Conservation (phyloP, 306 rosid genomes). For the Lablab purpureus region DNA sequence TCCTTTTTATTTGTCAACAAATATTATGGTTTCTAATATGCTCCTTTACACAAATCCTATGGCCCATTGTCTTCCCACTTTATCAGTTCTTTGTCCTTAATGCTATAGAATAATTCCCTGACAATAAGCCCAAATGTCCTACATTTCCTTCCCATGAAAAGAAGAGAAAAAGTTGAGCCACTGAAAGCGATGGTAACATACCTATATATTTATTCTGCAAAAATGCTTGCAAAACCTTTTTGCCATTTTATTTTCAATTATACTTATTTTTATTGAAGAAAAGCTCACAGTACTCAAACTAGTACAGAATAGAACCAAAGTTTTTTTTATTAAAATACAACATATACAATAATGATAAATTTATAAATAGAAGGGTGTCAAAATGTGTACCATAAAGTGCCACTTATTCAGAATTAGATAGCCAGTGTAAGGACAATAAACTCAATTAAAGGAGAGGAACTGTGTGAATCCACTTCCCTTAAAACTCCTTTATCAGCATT, state of each 20-base stretch:
- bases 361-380: background rate
- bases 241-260: background rate
- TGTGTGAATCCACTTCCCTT: background rate
- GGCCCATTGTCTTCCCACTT: background rate
- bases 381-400: background rate
- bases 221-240: background rate
- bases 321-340: background rate
- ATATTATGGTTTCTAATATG: background rate
- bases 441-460: background rate
- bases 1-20: too few species aligned
- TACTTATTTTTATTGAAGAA: background rate
- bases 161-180: background rate
- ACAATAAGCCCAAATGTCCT: background rate
- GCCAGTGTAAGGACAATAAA: background rate
- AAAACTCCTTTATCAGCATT: background rate
- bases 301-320: background rate
- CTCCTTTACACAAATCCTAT: background rate
- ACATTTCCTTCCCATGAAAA: background rate
- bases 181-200: background rate
- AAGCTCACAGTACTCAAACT: too few species aligned
- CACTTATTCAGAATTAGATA: background rate
- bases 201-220: background rate
- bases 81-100: background rate
- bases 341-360: background rate
- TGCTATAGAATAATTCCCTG: background rate